Evolutionary conservation across 169 alveolate genomes (phyloP).

Genomic region (Miamiensis avidus): DNA sequence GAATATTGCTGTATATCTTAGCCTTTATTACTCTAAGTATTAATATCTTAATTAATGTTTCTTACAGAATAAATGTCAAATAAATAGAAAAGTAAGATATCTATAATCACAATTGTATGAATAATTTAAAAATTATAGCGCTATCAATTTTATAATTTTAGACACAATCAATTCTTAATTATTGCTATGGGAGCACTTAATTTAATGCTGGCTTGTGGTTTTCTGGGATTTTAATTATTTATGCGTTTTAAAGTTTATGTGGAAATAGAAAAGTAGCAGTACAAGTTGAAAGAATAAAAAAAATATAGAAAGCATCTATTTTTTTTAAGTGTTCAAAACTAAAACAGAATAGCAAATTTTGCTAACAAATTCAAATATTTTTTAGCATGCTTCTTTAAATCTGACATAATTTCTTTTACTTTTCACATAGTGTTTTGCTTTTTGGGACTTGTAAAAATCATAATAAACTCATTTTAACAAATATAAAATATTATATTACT

Average conservation of each 20-base stretch:
- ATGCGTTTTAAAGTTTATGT: background rate
- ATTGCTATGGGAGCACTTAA: background rate
- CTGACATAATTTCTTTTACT: background rate
- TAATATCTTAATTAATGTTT: conserved; percentile 9
- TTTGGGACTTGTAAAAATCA: background rate
- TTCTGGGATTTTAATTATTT: background rate
- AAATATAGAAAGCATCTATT: background rate
- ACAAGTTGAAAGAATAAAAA: background rate
- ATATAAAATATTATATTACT: conserved; percentile 1
- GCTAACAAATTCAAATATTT: background rate
- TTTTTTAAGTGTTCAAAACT: background rate
- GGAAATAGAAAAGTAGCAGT: background rate
- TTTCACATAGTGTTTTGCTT: background rate
- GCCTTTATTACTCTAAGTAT: conserved; percentile 3
- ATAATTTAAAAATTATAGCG: background rate
- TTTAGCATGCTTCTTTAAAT: too few relatives aligned
- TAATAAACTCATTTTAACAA: background rate
- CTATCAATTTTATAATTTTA: background rate
- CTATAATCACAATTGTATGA: background rate
- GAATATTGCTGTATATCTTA: background rate
- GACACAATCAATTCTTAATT: background rate
- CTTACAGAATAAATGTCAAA: conserved; percentile 2
- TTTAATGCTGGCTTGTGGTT: background rate
- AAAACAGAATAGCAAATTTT: background rate
- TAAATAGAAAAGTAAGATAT: background rate